These are phyloP conservation scores for Cladophialophora bantiana DNA, from an alignment of 2,329 filamentous ascomycete genomes.

Conservation along the genomic window DNA sequence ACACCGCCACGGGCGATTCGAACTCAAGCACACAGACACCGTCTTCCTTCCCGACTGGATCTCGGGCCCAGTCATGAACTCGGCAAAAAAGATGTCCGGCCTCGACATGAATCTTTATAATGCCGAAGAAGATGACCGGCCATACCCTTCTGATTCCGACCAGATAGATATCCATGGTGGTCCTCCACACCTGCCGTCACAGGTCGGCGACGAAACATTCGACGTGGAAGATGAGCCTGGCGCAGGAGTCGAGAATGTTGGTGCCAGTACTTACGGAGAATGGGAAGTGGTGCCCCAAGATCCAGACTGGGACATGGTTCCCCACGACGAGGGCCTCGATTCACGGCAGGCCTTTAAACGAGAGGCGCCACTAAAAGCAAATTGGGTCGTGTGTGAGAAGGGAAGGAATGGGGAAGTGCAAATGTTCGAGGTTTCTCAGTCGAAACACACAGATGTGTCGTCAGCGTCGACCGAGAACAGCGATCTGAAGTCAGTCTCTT, in stretches of 20 bases:
- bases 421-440: background rate
- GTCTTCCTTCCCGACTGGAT: conserved; percentile 2
- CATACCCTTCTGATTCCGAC: background rate
- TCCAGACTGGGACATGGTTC: conserved; percentile 16
- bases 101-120: conserved; percentile 11
- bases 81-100: conserved; percentile 6
- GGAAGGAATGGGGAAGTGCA: background rate
- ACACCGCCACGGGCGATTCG: conserved; percentile 2
- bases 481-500: background rate
- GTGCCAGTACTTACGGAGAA: background rate
- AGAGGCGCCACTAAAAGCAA: background rate
- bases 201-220: background rate
- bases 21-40: conserved; percentile 1
- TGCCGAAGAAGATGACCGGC: conserved; percentile 5
- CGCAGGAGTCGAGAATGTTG: background rate
- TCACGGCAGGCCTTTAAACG: background rate
- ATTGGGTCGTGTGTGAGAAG: conserved; percentile 8
- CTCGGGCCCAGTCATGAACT: background rate
- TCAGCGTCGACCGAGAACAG: background rate
- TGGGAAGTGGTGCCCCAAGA: conserved; percentile 11
- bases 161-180: background rate
- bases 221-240: background rate
- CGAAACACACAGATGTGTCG: background rate
- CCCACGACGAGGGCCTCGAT: background rate
- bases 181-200: background rate